These are phyloP conservation scores for Flaveria ramosissima DNA, from an alignment of 129 eudicot species.

Conservation along the genomic window DNA sequence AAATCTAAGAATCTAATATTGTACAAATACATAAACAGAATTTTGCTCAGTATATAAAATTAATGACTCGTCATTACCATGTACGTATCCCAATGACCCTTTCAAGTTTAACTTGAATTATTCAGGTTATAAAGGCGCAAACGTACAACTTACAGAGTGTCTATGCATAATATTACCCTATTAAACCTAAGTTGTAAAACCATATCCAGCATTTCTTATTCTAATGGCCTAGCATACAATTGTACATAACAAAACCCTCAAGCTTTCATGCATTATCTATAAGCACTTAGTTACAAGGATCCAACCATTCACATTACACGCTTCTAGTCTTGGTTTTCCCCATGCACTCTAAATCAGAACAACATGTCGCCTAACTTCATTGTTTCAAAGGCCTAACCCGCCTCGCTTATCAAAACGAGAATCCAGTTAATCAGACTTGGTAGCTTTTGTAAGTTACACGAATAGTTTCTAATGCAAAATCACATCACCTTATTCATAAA, in stretches of 20 bases:
- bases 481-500: neutral
- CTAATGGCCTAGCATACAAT: neutral
- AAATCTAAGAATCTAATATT: conserved; percentile 7
- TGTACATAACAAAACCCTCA: neutral
- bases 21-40: neutral
- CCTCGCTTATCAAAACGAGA: conserved; percentile 17
- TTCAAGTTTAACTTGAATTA: conserved; percentile 4
- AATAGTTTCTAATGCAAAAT: neutral
- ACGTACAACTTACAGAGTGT: conserved; percentile 2
- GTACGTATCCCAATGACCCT: conserved; percentile 1
- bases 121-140: neutral
- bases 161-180: conserved; percentile 8
- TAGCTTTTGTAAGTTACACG: conserved; percentile 1
- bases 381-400: conserved; percentile 7
- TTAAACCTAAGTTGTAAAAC: neutral
- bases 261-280: conserved; percentile 13
- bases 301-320: conserved; percentile 3
- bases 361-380: neutral
- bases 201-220: conserved; percentile 12
- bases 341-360: conserved; percentile 7
- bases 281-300: neutral
- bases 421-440: conserved; percentile 13
- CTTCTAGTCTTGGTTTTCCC: conserved; percentile 23
- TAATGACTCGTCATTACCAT: conserved; percentile 4
- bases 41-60: conserved; percentile 6